A percentile compares a stretch with the other conserved stretches of the same genome.
Conservation (phyloP, 1,284 basidiomycete genomes). For the Cryptococcus amylolentus region DNA sequence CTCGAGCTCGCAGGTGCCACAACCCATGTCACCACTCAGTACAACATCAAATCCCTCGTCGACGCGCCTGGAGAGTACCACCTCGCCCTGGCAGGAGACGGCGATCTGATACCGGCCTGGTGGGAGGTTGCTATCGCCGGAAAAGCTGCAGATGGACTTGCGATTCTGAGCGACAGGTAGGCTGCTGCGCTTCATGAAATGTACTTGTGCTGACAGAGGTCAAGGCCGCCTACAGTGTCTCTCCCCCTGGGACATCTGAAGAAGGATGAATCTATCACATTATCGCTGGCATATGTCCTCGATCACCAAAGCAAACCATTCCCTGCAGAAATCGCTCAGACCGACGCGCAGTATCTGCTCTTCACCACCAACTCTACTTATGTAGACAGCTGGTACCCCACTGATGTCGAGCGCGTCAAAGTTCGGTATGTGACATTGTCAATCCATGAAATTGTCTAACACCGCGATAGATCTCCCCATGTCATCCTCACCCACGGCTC, state of each 20-base stretch:
- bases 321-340: conserved; percentile 69
- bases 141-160: conserved; percentile 54
- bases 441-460: neutral
- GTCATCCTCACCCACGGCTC: conserved; percentile 66
- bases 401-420: conserved; percentile 78
- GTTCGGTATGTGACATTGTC: conserved; percentile 60
- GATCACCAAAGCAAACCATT: conserved; percentile 72
- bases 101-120: conserved; percentile 68
- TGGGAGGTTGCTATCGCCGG: conserved; percentile 65
- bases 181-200: conserved; percentile 3
- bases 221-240: conserved; percentile 32
- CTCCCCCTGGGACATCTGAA: conserved; percentile 40
- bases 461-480: conserved; percentile 58
- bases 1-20: conserved; percentile 82
- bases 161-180: conserved; percentile 20
- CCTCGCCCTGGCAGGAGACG: conserved; percentile 63
- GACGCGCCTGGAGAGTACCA: conserved; percentile 63
- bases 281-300: conserved; percentile 71
- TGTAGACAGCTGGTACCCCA: conserved; percentile 77
- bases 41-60: conserved; percentile 70
- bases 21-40: conserved; percentile 80
- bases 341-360: conserved; percentile 73
- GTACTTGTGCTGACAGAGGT: conserved; percentile 21
- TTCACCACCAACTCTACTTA: conserved; percentile 64
- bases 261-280: conserved; percentile 61